Evolutionary conservation across 2,329 filamentous ascomycete species (phyloP).

Genomic region (Curvularia eragrostidis): DNA sequence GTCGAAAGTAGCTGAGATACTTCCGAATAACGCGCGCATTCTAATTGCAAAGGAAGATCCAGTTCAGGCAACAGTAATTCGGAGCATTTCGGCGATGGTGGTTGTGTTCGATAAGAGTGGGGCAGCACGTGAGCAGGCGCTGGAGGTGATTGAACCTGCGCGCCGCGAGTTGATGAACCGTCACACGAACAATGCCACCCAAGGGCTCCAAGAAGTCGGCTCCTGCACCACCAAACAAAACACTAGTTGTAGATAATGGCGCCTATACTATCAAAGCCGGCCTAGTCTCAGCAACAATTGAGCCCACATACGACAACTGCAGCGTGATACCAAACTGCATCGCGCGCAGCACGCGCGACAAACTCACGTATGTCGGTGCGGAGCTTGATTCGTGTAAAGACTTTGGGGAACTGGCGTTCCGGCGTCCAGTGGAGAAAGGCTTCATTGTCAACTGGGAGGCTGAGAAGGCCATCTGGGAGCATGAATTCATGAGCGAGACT

Average conservation of each 20-base stretch:
- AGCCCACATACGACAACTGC: conserved; percentile 56
- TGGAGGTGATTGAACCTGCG: conserved; percentile 2
- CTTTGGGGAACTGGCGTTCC: conserved; percentile 86
- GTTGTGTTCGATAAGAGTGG: not conserved
- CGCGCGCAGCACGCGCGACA: conserved; percentile 76
- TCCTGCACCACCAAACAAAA: conserved; percentile 49
- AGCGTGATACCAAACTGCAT: conserved; percentile 85
- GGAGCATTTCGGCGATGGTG: not conserved
- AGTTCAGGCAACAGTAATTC: not conserved
- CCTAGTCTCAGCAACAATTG: conserved; percentile 57
- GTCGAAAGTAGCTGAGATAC: not conserved
- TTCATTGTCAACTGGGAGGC: conserved; percentile 97
- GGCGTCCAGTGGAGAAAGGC: conserved; percentile 90
- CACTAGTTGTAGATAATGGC: conserved; percentile 92
- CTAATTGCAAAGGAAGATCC: not conserved
- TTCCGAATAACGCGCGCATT: no score
- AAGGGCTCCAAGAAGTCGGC: conserved; percentile 43
- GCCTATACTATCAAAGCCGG: conserved; percentile 91
- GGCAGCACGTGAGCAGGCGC: conserved; percentile 16
- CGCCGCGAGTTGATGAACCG: conserved; percentile 1
- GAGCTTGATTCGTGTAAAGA: conserved; percentile 82
- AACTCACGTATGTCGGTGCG: conserved; percentile 78
- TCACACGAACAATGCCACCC: conserved; percentile 35
- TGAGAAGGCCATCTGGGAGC: conserved; percentile 94
- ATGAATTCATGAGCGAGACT: conserved; percentile 80